Conservation (phyloP, 352 stramenopile genomes). For the Globisporangium barbulae region DNA sequence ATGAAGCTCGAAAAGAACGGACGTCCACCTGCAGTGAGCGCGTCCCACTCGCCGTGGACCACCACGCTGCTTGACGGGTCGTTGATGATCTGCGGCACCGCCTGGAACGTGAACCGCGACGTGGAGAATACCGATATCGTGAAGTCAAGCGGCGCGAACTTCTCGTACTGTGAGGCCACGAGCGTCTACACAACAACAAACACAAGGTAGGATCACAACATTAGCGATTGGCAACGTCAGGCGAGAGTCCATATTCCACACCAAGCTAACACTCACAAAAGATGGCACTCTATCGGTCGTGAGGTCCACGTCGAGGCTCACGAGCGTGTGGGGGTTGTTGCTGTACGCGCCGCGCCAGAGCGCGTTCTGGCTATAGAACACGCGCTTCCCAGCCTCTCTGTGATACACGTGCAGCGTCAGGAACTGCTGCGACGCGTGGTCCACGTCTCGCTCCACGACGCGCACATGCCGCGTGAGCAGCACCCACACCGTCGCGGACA, state of each 20-base stretch:
- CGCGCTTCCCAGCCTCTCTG: constrained; percentile 45
- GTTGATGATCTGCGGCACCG: constrained; percentile 42
- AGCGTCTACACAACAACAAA: constrained; percentile 54
- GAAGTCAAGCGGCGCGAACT: constrained; percentile 87
- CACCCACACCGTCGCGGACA: constrained; percentile 83
- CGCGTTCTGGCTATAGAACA: constrained; percentile 83
- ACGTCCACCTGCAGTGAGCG: constrained; percentile 44
- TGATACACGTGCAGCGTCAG: constrained; percentile 91
- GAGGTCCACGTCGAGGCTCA: constrained; percentile 82
- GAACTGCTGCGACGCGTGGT: constrained; percentile 66
- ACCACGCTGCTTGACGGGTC: constrained; percentile 36
- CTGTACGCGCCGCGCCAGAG: constrained; percentile 87
- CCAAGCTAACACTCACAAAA: constrained; percentile 35
- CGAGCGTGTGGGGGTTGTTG: constrained; percentile 91
- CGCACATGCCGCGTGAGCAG: constrained; percentile 92
- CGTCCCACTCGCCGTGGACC: constrained; percentile 43
- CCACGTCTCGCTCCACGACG: constrained; percentile 59
- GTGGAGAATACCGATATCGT: constrained; percentile 87
- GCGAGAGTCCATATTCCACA: background rate
- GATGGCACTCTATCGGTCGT: constrained; percentile 41
- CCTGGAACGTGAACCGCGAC: constrained; percentile 56
- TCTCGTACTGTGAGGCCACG: constrained; percentile 92
- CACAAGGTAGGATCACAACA: background rate
- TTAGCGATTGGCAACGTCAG: background rate
- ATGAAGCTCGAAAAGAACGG: constrained; percentile 79